A percentile compares a stretch with the other conserved stretches of the same genome.
Evolutionary conservation across 2,329 filamentous ascomycete species (phyloP).

Genomic region (Talaromyces sp.): DNA sequence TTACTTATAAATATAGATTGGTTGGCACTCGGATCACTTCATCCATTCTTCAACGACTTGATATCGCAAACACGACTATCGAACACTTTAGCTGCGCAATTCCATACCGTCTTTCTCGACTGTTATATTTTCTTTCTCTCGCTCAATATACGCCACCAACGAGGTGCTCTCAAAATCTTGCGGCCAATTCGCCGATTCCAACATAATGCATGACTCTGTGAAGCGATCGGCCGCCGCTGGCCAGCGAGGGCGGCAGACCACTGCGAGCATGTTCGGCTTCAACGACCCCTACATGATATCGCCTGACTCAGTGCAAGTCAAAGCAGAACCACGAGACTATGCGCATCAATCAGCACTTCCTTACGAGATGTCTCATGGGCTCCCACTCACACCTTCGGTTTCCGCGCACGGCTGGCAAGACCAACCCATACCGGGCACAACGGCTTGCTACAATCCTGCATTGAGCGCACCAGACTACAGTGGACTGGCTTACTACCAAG

Average conservation of each 20-base stretch:
- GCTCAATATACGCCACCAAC: constrained; percentile 8
- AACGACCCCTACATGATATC: constrained; percentile 27
- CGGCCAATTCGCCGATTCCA: background rate
- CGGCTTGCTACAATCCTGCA: constrained; percentile 23
- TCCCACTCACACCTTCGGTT: constrained; percentile 23
- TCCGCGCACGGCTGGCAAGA: constrained; percentile 25
- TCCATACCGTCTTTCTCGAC: background rate
- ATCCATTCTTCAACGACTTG: background rate
- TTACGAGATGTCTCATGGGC: constrained; percentile 32
- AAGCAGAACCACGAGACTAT: constrained; percentile 16
- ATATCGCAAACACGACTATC: constrained; percentile 6
- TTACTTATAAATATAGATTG: constrained; percentile 13
- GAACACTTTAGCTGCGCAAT: background rate
- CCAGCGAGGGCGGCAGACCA: constrained; percentile 18
- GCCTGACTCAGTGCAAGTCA: constrained; percentile 17
- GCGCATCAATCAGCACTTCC: constrained; percentile 24
- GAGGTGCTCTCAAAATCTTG: background rate
- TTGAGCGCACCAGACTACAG: constrained; percentile 24
- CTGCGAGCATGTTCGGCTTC: constrained; percentile 16
- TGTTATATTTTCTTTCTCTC: background rate
- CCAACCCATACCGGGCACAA: constrained; percentile 22
- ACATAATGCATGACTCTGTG: constrained; percentile 26
- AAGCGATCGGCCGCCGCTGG: constrained; percentile 24
- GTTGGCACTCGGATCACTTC: background rate
- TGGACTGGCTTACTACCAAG: constrained; percentile 24